Conservation (phyloP, 2,329 filamentous ascomycete genomes). For the Cyclaneusma minus region DNA sequence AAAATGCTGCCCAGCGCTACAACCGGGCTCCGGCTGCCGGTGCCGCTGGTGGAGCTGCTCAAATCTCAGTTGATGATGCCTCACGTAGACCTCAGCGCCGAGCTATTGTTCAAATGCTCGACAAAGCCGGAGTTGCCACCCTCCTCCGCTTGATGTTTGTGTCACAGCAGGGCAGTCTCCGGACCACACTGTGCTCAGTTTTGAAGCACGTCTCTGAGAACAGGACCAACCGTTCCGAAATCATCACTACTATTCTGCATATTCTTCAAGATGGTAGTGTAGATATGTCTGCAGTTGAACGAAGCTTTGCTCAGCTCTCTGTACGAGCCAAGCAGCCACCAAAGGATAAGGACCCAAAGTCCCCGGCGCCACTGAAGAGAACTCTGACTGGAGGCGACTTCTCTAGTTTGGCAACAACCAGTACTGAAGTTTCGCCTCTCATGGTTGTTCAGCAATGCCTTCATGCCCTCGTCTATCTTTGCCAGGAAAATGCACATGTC, state of each 20-base stretch:
- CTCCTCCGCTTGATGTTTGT: conserved; percentile 97
- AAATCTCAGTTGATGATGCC: too few species aligned
- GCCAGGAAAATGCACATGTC: conserved; percentile 72
- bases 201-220: conserved; percentile 90
- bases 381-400: conserved; percentile 44
- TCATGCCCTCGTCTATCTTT: conserved; percentile 68
- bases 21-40: too few species aligned
- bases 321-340: conserved; percentile 72
- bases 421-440: conserved; percentile 80
- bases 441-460: conserved; percentile 94
- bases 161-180: conserved; percentile 74
- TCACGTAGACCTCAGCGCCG: conserved; percentile 65
- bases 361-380: conserved; percentile 66
- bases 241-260: conserved; percentile 80
- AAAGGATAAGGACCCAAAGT: conserved; percentile 49
- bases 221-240: conserved; percentile 85
- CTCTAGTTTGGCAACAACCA: conserved; percentile 34
- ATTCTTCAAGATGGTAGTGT: conserved; percentile 92
- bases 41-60: too few species aligned
- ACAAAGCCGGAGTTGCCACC: conserved; percentile 92
- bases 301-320: conserved; percentile 87
- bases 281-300: conserved; percentile 84
- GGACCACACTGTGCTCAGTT: conserved; percentile 70
- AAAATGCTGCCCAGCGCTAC: too few species aligned
- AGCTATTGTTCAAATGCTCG: conserved; percentile 87